Base-by-base conservation (phyloP, 306 rosid species). In the Cucumis melo region DNA sequence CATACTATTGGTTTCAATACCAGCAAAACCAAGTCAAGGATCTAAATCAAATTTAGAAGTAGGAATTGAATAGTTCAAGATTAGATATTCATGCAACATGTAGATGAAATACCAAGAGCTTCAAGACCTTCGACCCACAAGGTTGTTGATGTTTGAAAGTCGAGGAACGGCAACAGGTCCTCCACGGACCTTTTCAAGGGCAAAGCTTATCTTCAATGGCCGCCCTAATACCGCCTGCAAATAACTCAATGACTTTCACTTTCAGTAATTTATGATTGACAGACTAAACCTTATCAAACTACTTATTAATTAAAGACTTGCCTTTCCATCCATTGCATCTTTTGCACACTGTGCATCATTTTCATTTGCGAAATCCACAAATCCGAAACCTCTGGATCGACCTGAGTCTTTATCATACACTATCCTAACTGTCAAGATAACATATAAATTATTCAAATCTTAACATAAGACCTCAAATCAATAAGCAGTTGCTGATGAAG, bases 301-400 rank as follows among this genome's bases (percentile, higher is more conserved):
- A 54, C 32, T 75, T 23, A 46, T 0, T 6, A 29, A 16, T 27
- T n/a, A 29, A 10, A 11, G 19, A 46, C 42, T 82, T 29, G 90
- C 98, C 91, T 91, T 93, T 79, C 98, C 96, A 57, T 93, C 97
- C 98, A 93, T 91, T 78, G 92, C 92, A 76, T 91, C 88, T 86
- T 89, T 93, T 1, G 98, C 98, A 83, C 82, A 77, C 68, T 58
- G 78, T 42, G 98, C 96, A 64, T 86, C 84, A 73, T 87, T 87
- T 82, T 83, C 94, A 62, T 82, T 85, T 63, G 87, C 71, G 81
- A 91, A 93, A 46, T 82, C 78, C 67, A 93, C 96, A 82, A 93
- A 93, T 27, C 98, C 97, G 67, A 90, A 91, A 74, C 98, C 97
- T 83, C 96, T 91, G 73, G 94, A 86, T 80, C 98, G 85, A 15